phyloP scores from a whole-genome alignment of 345 rosid genomes.

The Iberis pinnata region DNA sequence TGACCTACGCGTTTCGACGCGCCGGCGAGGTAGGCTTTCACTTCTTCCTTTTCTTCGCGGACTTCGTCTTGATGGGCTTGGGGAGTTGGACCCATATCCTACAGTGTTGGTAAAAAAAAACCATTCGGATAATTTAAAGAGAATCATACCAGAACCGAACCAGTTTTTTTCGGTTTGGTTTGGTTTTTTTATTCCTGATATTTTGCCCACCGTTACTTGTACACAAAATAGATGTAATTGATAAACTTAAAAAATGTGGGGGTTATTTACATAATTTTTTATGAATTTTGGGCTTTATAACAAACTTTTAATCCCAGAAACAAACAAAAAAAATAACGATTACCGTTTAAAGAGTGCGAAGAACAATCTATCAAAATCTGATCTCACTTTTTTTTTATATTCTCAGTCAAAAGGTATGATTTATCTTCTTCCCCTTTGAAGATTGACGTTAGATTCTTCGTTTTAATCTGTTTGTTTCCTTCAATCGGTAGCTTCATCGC shows the following conservation, averaged over 20 bases:
- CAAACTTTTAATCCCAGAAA: not conserved
- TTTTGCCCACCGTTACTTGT: too few relatives aligned
- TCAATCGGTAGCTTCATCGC: constrained; percentile 3
- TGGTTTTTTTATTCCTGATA: too few relatives aligned
- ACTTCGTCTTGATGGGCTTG: too few relatives aligned
- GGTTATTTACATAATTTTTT: not conserved
- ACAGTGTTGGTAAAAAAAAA: too few relatives aligned
- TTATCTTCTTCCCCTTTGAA: constrained; percentile 1
- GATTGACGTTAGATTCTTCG: constrained; percentile 14
- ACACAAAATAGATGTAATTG: not conserved
- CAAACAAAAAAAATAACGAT: not conserved
- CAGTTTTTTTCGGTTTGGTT: too few relatives aligned
- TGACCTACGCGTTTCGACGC: too few relatives aligned
- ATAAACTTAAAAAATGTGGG: not conserved
- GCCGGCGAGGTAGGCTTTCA: too few relatives aligned
- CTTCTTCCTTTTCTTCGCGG: too few relatives aligned
- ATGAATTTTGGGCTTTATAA: not conserved
- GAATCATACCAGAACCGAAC: too few relatives aligned
- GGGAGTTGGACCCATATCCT: too few relatives aligned
- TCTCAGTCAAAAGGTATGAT: constrained; percentile 27
- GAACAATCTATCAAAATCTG: constrained; percentile 25
- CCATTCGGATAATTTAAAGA: too few relatives aligned
- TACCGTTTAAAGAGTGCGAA: constrained; percentile 20
- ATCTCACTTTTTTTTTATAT: not conserved
- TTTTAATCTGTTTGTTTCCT: not conserved